Evolutionary conservation across 129 eudicot genomes (phyloP), one percentile per base, ranked within the genome.

Genomic region (Artemisia tridentata): DNA sequence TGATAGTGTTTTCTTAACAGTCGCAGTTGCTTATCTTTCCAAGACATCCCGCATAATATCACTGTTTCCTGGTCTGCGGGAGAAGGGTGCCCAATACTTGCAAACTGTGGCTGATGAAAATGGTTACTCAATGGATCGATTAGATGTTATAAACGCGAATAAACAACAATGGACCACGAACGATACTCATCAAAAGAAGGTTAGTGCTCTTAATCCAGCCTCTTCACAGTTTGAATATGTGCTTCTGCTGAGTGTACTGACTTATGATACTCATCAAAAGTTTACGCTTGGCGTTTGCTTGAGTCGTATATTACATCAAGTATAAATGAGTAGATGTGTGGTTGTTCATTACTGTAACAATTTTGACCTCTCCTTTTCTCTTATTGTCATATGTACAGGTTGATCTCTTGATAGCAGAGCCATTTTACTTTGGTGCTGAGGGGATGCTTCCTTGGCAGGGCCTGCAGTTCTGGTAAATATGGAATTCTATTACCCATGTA

Each of bases 401-500:
- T 71, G 88, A 89, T 77, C 75, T 92, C 43, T 78, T 92, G 20
- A 55, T 92, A 61, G 96, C 90, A 19, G 98, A 92, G 74, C 96
- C 98, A 3, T 92, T 81, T 80, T 92, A 92, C 73, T 73, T 78
- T 58, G 98, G 96, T 59, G 78, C 72, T 23, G 96, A 92, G 25
- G 79, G 75, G 68, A 72, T 79, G 80, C 95, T 92, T 78, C 98
- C 98, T 69, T 92, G 98, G 96, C 89, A 92, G 59, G 83, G 83
- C 77, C 81, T 92, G 75, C 88, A 96, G 56, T 92, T 92, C 75
- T 92, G 98, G 98, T 92, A 86, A 64, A 78, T 53, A 20, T 77
- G 49, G 14, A 49, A 5, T 67, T 11, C 34, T 6, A 46, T 67
- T 13, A 4, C 58, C 25, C 51, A 25, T 52, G 62, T 38, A 38